Evolutionary conservation across 257 asterid genomes (phyloP).

Genomic region (Phtheirospermum japonicum): DNA sequence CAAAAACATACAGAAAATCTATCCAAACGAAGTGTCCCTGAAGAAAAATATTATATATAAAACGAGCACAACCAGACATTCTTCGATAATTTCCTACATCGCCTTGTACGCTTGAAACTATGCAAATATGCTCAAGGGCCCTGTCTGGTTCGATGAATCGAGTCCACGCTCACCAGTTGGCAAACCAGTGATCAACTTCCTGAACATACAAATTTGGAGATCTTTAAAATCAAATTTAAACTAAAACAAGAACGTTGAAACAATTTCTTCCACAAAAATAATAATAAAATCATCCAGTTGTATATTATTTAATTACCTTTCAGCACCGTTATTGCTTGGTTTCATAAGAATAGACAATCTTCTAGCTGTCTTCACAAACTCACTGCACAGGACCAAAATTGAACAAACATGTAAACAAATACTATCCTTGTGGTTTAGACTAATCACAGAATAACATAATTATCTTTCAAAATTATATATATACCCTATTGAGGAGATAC

Average conservation of each 20-base stretch:
- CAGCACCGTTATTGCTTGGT: constrained; percentile 42
- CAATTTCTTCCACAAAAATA: neutral
- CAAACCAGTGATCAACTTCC: constrained; percentile 74
- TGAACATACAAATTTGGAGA: constrained; percentile 28
- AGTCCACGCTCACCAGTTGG: constrained; percentile 78
- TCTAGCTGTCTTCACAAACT: constrained; percentile 61
- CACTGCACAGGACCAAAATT: constrained; percentile 40
- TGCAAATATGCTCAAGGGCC: constrained; percentile 68
- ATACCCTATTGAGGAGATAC: neutral
- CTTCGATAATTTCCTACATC: neutral
- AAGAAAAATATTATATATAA: constrained; percentile 1
- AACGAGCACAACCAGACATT: constrained; percentile 8
- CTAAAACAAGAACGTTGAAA: neutral
- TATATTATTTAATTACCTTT: constrained; percentile 43
- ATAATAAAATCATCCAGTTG: neutral
- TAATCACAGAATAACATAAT: neutral
- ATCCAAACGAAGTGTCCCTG: constrained; percentile 7
- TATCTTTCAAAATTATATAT: neutral
- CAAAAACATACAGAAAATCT: neutral
- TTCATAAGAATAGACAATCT: constrained; percentile 64
- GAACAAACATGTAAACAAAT: constrained; percentile 5
- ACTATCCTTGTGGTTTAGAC: too few relatives aligned
- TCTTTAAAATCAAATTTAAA: neutral
- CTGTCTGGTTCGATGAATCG: constrained; percentile 74
- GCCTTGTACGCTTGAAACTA: constrained; percentile 27